A percentile compares a stretch with the other conserved stretches of the same genome.
Evolutionary conservation across 805 yeast genomes (phyloP).

Genomic region (Isabelozyma gotoi): DNA sequence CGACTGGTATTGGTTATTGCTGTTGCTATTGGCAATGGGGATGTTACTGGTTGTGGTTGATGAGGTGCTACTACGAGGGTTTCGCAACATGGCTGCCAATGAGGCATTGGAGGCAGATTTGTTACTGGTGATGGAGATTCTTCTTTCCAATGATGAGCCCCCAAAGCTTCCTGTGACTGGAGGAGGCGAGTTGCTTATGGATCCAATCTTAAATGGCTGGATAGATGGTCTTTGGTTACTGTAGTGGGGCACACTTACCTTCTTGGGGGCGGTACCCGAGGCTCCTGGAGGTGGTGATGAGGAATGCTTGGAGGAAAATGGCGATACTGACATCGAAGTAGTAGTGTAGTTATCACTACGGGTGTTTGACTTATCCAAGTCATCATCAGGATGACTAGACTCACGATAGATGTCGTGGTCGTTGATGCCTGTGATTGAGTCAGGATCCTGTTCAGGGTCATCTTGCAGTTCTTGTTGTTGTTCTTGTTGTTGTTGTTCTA

Average conservation of each 20-base stretch:
- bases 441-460: neutral
- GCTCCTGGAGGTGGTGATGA: neutral
- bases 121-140: slow-evolving; percentile 44
- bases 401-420: neutral
- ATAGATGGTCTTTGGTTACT: slow-evolving; percentile 30
- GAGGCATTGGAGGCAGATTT: slow-evolving; percentile 53
- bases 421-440: neutral
- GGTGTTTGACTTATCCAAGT: neutral
- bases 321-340: neutral
- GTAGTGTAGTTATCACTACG: neutral
- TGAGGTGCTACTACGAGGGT: slow-evolving; percentile 48
- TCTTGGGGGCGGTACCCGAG: neutral
- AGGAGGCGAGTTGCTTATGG: slow-evolving; percentile 48
- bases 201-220: slow-evolving; percentile 65
- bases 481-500: slow-evolving; percentile 4
- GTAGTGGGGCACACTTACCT: neutral
- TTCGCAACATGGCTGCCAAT: slow-evolving; percentile 50
- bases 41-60: slow-evolving; percentile 27
- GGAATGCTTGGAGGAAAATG: neutral
- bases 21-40: slow-evolving; percentile 17
- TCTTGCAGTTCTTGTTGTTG: neutral
- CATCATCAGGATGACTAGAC: neutral
- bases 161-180: slow-evolving; percentile 21
- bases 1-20: slow-evolving; percentile 7
- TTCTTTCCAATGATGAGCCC: slow-evolving; percentile 32